A percentile compares a stretch with the other conserved stretches of the same genome.
phyloP scores from a whole-genome alignment of 129 eudicot genomes.

The Scalesia atractyloides region DNA sequence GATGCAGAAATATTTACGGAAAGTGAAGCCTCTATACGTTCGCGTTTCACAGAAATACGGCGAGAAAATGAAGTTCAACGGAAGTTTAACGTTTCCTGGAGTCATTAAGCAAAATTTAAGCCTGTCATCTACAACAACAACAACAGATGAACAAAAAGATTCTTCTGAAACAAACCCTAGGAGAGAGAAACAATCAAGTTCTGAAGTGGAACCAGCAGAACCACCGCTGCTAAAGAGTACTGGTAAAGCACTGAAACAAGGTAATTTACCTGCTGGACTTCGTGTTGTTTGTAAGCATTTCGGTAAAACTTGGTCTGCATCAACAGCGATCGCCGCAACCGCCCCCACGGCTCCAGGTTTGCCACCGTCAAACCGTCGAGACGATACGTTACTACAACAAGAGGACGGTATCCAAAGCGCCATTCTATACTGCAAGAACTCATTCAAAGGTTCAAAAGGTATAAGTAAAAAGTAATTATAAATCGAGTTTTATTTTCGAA shows the following conservation, averaged over 20 bases:
- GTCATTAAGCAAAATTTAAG: constrained; percentile 21
- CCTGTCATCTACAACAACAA: constrained; percentile 13
- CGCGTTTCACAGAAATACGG: constrained; percentile 79
- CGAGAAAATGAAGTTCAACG: constrained; percentile 58
- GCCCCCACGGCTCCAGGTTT: constrained; percentile 24
- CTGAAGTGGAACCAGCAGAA: constrained; percentile 24
- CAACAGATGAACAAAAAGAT: constrained; percentile 23
- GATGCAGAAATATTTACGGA: constrained; percentile 70
- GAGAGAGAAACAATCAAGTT: constrained; percentile 4
- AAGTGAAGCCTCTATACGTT: constrained; percentile 78
- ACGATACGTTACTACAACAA: constrained; percentile 78
- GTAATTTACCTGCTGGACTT: constrained; percentile 60
- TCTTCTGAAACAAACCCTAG: constrained; percentile 23
- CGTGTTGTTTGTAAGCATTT: constrained; percentile 69
- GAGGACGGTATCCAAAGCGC: constrained; percentile 97
- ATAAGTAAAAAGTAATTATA: constrained; percentile 9
- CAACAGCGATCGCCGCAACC: constrained; percentile 38
- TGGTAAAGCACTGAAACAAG: constrained; percentile 48
- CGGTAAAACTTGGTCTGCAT: constrained; percentile 73
- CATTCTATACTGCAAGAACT: constrained; percentile 86
- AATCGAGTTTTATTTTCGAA: neutral
- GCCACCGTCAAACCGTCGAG: constrained; percentile 48
- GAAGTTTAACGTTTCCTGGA: constrained; percentile 34
- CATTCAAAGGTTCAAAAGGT: constrained; percentile 84
- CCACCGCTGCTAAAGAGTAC: constrained; percentile 27